Evolutionary conservation across 1,284 basidiomycete species (phyloP).

Genomic region (Sutorius eximius): DNA sequence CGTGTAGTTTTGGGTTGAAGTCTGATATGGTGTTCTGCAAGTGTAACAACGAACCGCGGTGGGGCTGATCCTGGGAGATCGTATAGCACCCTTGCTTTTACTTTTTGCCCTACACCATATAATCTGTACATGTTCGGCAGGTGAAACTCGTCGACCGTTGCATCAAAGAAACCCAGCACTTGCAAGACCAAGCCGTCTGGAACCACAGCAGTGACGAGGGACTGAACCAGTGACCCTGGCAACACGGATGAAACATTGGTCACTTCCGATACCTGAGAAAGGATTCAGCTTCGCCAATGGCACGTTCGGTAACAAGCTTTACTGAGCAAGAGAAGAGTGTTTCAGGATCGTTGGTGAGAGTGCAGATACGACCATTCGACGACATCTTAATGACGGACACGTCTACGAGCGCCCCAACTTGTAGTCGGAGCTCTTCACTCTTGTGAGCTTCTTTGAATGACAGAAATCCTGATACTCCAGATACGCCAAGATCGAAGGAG

Average conservation of each 20-base stretch:
- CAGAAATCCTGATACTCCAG: conserved; percentile 76
- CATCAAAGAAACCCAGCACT: conserved; percentile 91
- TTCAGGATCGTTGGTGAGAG: conserved; percentile 52
- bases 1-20: conserved; percentile 42
- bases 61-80: conserved; percentile 69
- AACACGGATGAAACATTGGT: conserved; percentile 79
- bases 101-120: conserved; percentile 82
- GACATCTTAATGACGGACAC: conserved; percentile 64
- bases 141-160: conserved; percentile 86
- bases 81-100: conserved; percentile 89
- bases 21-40: conserved; percentile 71
- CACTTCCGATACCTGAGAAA: conserved; percentile 66
- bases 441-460: conserved; percentile 65
- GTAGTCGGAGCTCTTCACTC: conserved; percentile 49
- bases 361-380: conserved; percentile 70
- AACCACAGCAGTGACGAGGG: conserved; percentile 79
- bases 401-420: conserved; percentile 66
- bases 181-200: conserved; percentile 86
- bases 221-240: conserved; percentile 86
- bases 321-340: conserved; percentile 54
- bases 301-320: conserved; percentile 27
- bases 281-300: conserved; percentile 11
- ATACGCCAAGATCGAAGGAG: conserved; percentile 81
- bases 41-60: conserved; percentile 79
- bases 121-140: conserved; percentile 53